phyloP scores from a whole-genome alignment of 768 basidiomycete genomes.

The Boletales sp. region DNA sequence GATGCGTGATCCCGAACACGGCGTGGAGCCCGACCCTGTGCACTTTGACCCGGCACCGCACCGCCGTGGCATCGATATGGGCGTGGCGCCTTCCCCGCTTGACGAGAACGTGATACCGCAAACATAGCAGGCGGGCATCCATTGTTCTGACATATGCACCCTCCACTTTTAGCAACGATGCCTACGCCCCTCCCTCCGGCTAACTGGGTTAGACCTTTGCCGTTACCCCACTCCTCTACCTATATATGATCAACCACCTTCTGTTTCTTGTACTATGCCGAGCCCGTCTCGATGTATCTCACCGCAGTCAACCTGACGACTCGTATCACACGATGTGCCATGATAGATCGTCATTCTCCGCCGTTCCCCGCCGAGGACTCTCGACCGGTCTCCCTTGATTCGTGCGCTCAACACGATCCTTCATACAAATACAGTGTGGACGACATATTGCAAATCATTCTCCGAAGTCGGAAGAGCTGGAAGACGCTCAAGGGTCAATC shows the following conservation, averaged over 20 bases:
- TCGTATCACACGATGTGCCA: slow-evolving; percentile 2
- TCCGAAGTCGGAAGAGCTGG: slow-evolving; percentile 71
- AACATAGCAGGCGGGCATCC: neutral
- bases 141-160: slow-evolving; percentile 8
- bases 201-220: slow-evolving; percentile 13
- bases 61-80: slow-evolving; percentile 10
- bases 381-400: neutral
- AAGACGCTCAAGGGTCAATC: slow-evolving; percentile 63
- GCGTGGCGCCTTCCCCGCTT: slow-evolving; percentile 2
- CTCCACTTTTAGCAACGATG: slow-evolving; percentile 12
- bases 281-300: slow-evolving; percentile 15
- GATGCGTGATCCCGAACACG: neutral
- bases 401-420: slow-evolving; percentile 11
- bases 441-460: slow-evolving; percentile 64
- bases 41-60: slow-evolving; percentile 11
- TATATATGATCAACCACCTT: slow-evolving; percentile 24
- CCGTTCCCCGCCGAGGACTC: slow-evolving; percentile 3
- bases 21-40: no score
- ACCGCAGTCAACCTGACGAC: slow-evolving; percentile 1
- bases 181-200: slow-evolving; percentile 11
- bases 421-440: slow-evolving; percentile 24
- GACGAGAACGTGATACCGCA: slow-evolving; percentile 3
- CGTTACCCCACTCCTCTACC: slow-evolving; percentile 12
- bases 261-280: slow-evolving; percentile 1
- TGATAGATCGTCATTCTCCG: neutral